Conservation (phyloP, 1,284 basidiomycete species). For the Cutaneotrichosporon arboriforme region DNA sequence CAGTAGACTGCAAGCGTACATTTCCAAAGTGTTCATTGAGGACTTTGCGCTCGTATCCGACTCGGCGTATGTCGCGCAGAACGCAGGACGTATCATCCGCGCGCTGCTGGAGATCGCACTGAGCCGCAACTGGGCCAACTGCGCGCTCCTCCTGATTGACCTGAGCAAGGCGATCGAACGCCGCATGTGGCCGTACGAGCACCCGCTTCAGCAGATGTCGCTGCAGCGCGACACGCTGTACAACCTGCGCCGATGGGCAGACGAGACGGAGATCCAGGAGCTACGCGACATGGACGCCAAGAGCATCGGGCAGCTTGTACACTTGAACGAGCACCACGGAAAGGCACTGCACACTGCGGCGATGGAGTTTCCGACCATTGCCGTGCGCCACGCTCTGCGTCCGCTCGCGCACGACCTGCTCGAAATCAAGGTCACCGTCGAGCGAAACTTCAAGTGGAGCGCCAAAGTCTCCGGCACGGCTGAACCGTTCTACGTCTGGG, state of each 20-base stretch:
- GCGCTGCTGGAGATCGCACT: conserved; percentile 92
- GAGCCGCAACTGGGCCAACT: conserved; percentile 83
- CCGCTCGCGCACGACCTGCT: conserved; percentile 82
- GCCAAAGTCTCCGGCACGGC: conserved; percentile 65
- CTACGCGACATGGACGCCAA: conserved; percentile 67
- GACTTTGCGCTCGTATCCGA: conserved; percentile 98
- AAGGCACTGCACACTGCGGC: conserved; percentile 72
- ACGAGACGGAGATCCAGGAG: conserved; percentile 73
- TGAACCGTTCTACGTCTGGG: conserved; percentile 95
- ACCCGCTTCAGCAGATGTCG: conserved; percentile 76
- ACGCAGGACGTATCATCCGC: conserved; percentile 88
- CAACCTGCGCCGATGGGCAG: conserved; percentile 73
- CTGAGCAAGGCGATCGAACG: conserved; percentile 92
- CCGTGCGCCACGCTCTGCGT: conserved; percentile 64
- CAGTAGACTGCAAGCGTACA: conserved; percentile 69
- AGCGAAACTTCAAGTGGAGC: conserved; percentile 78
- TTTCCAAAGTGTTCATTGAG: conserved; percentile 73
- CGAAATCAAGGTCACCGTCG: conserved; percentile 64
- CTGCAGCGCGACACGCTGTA: conserved; percentile 75
- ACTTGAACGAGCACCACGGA: conserved; percentile 82
- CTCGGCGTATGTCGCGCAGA: conserved; percentile 84
- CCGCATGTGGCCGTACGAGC: conserved; percentile 91
- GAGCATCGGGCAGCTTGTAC: conserved; percentile 77
- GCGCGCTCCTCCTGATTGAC: conserved; percentile 73
- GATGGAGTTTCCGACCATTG: conserved; percentile 74